These are phyloP conservation scores for Tetrahymena thermophila DNA, from an alignment of 73 alveolate species.

Conservation along the genomic window DNA sequence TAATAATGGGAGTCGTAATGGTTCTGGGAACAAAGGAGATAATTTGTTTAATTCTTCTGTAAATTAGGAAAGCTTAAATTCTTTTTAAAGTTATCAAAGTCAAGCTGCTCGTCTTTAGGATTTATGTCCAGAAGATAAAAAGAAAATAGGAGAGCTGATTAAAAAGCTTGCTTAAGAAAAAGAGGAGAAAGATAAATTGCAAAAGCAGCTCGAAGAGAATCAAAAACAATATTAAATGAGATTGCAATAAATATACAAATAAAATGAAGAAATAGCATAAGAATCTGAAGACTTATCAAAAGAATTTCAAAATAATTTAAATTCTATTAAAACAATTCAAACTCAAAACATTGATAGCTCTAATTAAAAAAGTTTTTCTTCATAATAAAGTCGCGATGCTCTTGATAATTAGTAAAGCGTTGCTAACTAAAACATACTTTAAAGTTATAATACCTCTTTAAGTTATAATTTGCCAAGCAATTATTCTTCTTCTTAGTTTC, in stretches of 20 bases:
- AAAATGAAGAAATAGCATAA: conserved; percentile 46
- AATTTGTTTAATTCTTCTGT: background rate
- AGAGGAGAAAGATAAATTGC: conserved; percentile 68
- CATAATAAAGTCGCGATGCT: background rate
- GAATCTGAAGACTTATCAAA: conserved; percentile 46
- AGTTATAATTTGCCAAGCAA: background rate
- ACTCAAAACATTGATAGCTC: background rate
- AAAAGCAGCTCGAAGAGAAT: conserved; percentile 58
- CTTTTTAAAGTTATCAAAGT: background rate
- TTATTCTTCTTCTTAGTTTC: background rate
- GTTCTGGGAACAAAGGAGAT: background rate
- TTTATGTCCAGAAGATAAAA: conserved; percentile 93
- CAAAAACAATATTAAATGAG: conserved; percentile 61
- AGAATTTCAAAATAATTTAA: conserved; percentile 4
- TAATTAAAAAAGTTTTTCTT: background rate
- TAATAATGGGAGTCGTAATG: background rate
- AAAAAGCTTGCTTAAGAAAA: conserved; percentile 86
- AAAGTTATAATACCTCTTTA: background rate
- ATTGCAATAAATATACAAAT: conserved; percentile 41
- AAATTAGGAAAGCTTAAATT: background rate
- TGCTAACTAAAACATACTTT: background rate
- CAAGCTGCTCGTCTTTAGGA: conserved; percentile 50
- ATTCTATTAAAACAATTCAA: background rate
- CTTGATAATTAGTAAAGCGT: background rate
- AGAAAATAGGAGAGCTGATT: conserved; percentile 90